A percentile compares a stretch with the other conserved stretches of the same genome.
Conservation (phyloP, 164 flowering plant species). For the Magnolia kwangsiensis region DNA sequence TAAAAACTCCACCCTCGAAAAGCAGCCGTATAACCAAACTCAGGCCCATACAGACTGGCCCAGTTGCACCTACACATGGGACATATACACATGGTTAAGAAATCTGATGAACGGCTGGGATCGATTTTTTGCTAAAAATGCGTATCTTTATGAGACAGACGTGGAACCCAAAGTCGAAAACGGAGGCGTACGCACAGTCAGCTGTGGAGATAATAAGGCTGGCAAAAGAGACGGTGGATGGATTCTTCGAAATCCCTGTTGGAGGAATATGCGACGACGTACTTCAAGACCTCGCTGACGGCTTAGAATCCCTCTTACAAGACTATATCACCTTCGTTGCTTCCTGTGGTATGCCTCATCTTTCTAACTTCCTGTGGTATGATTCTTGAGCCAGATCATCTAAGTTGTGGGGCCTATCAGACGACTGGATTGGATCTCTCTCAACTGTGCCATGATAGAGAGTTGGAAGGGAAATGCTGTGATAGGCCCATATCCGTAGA, state of each 20-base stretch:
- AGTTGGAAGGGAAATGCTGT: not conserved
- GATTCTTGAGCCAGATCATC: too few relatives aligned
- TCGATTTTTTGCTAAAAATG: not conserved
- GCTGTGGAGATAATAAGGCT: slow-evolving; percentile 63
- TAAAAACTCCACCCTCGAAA: too few relatives aligned
- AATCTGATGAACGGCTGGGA: not conserved
- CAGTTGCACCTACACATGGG: too few relatives aligned
- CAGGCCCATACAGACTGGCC: not conserved
- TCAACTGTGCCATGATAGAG: not conserved
- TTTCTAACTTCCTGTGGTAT: not conserved
- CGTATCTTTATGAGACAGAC: slow-evolving; percentile 40
- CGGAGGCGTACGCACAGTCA: slow-evolving; percentile 82
- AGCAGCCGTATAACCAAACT: too few relatives aligned
- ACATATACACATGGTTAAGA: not conserved
- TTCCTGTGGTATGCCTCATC: slow-evolving; percentile 63
- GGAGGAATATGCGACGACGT: slow-evolving; percentile 48
- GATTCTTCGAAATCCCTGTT: slow-evolving; percentile 60
- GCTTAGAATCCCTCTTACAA: slow-evolving; percentile 54
- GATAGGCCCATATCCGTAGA: not conserved
- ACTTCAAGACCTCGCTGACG: slow-evolving; percentile 61
- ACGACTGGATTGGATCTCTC: too few relatives aligned
- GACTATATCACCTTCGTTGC: slow-evolving; percentile 70
- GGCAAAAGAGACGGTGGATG: slow-evolving; percentile 56
- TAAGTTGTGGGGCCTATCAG: not conserved
- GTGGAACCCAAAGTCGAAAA: slow-evolving; percentile 95